Evolutionary conservation across 148 eudicot species (phyloP).

Genomic region (Amaranthus cruentus): DNA sequence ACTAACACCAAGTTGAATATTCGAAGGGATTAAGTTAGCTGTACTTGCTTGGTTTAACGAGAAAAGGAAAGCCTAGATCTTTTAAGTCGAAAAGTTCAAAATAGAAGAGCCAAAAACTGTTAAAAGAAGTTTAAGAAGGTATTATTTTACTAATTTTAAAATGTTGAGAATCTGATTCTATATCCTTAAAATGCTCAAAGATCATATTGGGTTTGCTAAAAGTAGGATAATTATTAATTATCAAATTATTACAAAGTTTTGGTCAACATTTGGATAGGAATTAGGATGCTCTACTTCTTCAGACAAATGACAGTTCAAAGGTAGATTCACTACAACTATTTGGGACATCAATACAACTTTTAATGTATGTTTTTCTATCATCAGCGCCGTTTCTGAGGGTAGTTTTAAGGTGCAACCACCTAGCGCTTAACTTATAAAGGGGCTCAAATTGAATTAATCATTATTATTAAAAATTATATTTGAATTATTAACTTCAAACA

Average conservation of each 20-base stretch:
- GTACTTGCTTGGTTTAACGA: conserved; percentile 21
- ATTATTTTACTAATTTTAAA: background rate
- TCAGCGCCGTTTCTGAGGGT: too few species aligned
- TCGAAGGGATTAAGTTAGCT: conserved; percentile 28
- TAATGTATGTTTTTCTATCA: background rate
- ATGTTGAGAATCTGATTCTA: conserved; percentile 34
- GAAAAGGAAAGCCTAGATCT: conserved; percentile 17
- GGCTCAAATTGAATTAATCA: too few species aligned
- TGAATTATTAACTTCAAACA: too few species aligned
- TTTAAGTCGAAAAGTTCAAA: background rate
- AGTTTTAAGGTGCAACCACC: too few species aligned
- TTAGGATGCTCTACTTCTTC: background rate
- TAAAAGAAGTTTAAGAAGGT: conserved; percentile 10
- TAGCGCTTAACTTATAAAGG: too few species aligned
- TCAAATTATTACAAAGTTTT: conserved; percentile 8
- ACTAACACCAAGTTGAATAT: too few species aligned
- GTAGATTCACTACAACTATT: background rate
- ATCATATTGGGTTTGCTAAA: conserved; percentile 18
- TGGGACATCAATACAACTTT: background rate
- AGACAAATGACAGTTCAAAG: conserved; percentile 9
- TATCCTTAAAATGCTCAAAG: conserved; percentile 18
- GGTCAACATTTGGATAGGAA: conserved; percentile 15
- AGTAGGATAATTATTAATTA: background rate
- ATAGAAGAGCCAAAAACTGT: conserved; percentile 10
- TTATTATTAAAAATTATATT: too few species aligned